Percentiles rank a stretch among this genome's conserved stretches.
These are phyloP conservation scores for Cytospora paraplurivora DNA, from an alignment of 2,329 filamentous ascomycete genomes.

Conservation along the genomic window DNA sequence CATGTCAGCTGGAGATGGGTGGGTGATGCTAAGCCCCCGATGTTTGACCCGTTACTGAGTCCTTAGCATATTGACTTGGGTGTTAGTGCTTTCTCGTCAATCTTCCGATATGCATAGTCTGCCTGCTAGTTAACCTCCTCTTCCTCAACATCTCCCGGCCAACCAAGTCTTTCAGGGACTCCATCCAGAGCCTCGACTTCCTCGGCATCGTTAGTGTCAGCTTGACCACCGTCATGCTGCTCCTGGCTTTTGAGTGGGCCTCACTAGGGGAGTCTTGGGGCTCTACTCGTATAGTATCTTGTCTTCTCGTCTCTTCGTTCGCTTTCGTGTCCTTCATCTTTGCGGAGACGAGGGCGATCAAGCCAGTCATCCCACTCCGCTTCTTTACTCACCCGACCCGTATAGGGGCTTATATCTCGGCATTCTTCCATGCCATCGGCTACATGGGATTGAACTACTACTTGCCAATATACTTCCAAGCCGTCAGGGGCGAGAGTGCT, in stretches of 20 bases:
- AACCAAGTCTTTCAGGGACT: conserved; percentile 6
- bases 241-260: conserved; percentile 19
- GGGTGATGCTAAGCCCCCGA: background rate
- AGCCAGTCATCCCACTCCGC: conserved; percentile 23
- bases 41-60: accelerated
- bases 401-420: conserved; percentile 14
- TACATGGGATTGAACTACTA: conserved; percentile 28
- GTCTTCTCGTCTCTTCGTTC: conserved; percentile 8
- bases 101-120: conserved; percentile 18
- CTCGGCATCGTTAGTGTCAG: conserved; percentile 9
- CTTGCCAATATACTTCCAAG: conserved; percentile 39
- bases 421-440: conserved; percentile 12
- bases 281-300: conserved; percentile 11
- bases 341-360: conserved; percentile 16
- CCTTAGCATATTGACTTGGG: background rate
- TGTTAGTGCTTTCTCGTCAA: conserved; percentile 21
- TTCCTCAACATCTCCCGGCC: conserved; percentile 25
- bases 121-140: conserved; percentile 8
- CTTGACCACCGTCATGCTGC: conserved; percentile 4
- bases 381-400: conserved; percentile 23
- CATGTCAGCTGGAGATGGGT: conserved; percentile 26
- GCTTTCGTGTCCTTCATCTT: conserved; percentile 13
- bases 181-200: conserved; percentile 11
- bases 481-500: conserved; percentile 36
- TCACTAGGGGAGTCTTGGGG: conserved; percentile 12